Percentiles rank a stretch among this genome's conserved stretches.
phyloP scores from a whole-genome alignment of 2,329 filamentous ascomycete species.

The Colletotrichum tabaci region DNA sequence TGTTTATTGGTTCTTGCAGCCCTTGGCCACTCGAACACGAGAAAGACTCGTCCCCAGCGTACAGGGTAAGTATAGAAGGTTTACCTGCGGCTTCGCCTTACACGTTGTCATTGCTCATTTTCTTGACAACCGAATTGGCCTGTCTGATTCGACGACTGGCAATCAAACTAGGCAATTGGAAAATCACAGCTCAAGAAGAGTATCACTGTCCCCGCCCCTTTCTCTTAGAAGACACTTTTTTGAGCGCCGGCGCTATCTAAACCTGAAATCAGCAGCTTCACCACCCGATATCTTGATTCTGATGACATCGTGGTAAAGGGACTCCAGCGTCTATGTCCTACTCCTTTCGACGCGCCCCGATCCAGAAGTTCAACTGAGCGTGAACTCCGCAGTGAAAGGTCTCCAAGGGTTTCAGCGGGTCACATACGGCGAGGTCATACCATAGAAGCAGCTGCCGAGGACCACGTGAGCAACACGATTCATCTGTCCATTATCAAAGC shows the following conservation, averaged over 20 bases:
- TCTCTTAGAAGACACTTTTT: too few relatives aligned
- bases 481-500: too few relatives aligned
- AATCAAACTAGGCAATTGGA: background rate
- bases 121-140: too few relatives aligned
- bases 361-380: conserved; percentile 50
- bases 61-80: background rate
- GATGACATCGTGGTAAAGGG: background rate
- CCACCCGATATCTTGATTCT: background rate
- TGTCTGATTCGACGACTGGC: background rate
- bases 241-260: background rate
- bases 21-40: background rate
- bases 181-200: background rate
- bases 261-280: background rate
- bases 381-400: conserved; percentile 51
- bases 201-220: background rate
- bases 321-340: background rate
- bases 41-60: background rate
- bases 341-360: conserved; percentile 20
- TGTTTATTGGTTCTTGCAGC: background rate
- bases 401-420: conserved; percentile 51
- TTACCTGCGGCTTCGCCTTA: background rate
- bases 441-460: conserved; percentile 47
- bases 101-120: too few relatives aligned
- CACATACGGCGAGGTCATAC: conserved; percentile 51
- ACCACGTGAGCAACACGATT: conserved; percentile 1